Evolutionary conservation across 202 grass and related monocot genomes (phyloP).

Genomic region (Eragrostis tef): DNA sequence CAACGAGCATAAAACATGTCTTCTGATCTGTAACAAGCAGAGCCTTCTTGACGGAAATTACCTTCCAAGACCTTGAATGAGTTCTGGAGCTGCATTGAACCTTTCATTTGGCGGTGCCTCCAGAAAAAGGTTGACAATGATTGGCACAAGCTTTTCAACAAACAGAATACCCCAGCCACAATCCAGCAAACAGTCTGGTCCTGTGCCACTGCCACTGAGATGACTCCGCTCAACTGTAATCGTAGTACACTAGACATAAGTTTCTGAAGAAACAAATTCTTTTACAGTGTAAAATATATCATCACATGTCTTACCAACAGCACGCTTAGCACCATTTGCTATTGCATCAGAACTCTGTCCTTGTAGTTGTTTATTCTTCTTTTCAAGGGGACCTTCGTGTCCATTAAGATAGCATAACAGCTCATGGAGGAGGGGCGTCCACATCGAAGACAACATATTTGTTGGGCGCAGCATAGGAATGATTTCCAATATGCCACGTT

Average conservation of each 20-base stretch:
- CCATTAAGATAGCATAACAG: slow-evolving; percentile 84
- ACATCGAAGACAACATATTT: slow-evolving; percentile 69
- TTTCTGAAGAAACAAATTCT: slow-evolving; percentile 33
- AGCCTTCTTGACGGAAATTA: slow-evolving; percentile 49
- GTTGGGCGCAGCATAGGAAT: slow-evolving; percentile 83
- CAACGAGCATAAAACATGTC: slow-evolving; percentile 37
- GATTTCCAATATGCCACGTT: slow-evolving; percentile 86
- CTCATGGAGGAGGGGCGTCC: slow-evolving; percentile 72
- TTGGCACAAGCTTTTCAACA: slow-evolving; percentile 88
- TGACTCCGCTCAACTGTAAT: slow-evolving; percentile 52
- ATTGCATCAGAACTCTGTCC: slow-evolving; percentile 41
- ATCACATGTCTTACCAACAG: slow-evolving; percentile 50
- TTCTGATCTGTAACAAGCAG: slow-evolving; percentile 27
- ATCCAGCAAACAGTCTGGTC: slow-evolving; percentile 46
- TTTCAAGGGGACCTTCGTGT: slow-evolving; percentile 60
- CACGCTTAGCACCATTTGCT: slow-evolving; percentile 26
- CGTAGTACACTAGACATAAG: slow-evolving; percentile 39
- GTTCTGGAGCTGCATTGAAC: slow-evolving; percentile 70
- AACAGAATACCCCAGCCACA: slow-evolving; percentile 80
- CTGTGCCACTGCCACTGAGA: slow-evolving; percentile 45
- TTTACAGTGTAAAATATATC: slow-evolving; percentile 19
- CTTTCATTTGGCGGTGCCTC: slow-evolving; percentile 86
- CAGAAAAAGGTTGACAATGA: slow-evolving; percentile 82
- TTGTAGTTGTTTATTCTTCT: slow-evolving; percentile 55
- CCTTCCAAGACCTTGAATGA: slow-evolving; percentile 94